A percentile compares a stretch with the other conserved stretches of the same genome.
Conservation (phyloP, 2,329 filamentous ascomycete species). For the Epichloe brachyelytri region DNA sequence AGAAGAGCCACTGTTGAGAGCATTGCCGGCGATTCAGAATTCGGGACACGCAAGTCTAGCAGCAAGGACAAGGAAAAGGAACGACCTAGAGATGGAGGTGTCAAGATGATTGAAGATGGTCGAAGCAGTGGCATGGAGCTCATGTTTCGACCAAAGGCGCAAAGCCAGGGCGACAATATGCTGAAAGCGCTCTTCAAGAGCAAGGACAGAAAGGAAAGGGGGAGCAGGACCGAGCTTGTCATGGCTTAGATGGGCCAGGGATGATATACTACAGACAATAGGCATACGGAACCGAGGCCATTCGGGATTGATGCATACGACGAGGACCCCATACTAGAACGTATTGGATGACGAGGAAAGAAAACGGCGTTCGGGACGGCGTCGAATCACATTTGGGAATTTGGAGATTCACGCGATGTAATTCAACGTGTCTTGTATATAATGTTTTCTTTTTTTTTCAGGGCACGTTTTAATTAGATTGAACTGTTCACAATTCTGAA, state of each 20-base stretch:
- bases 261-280: not conserved
- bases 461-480: not conserved
- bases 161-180: constrained; percentile 36
- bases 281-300: not conserved
- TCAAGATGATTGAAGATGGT: constrained; percentile 25
- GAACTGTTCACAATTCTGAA: not conserved
- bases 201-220: constrained; percentile 35
- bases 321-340: not conserved
- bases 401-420: not conserved
- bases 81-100: constrained; percentile 6
- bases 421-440: too few species aligned
- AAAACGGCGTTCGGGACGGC: not conserved
- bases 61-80: constrained; percentile 17
- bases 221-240: constrained; percentile 20
- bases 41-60: constrained; percentile 19
- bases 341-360: not conserved
- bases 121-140: constrained; percentile 23
- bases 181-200: constrained; percentile 46
- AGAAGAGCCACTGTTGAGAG: constrained; percentile 10
- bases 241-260: constrained; percentile 12
- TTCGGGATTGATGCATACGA: not conserved
- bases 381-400: not conserved
- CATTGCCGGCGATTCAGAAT: constrained; percentile 21
- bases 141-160: constrained; percentile 33
- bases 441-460: not conserved